Conservation (phyloP, 805 yeast genomes). For the Aciculoconidium aculeatum region DNA sequence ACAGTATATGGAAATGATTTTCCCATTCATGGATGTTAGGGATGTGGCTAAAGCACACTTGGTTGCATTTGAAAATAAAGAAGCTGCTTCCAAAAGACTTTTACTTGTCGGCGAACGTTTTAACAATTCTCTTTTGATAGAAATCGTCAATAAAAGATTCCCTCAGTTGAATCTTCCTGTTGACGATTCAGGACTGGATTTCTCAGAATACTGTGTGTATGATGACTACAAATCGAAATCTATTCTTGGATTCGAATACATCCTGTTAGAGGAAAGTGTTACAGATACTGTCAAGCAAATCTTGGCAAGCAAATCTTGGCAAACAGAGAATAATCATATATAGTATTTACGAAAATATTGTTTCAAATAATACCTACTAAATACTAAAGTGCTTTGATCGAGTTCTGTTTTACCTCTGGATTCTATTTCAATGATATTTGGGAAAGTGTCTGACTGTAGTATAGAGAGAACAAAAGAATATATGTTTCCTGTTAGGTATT, state of each 20-base stretch:
- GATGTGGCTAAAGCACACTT: slow-evolving; percentile 14
- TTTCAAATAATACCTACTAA: too few species aligned
- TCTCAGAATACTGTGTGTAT: slow-evolving; percentile 4
- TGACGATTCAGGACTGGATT: slow-evolving; percentile 10
- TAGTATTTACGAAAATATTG: too few species aligned
- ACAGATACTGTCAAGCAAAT: slow-evolving; percentile 20
- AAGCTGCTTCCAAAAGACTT: slow-evolving; percentile 22
- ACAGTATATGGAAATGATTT: background rate
- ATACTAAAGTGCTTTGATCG: too few species aligned
- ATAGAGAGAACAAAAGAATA: too few species aligned
- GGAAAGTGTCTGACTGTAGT: too few species aligned
- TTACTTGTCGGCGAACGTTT: slow-evolving; percentile 18
- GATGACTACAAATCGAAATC: slow-evolving; percentile 13
- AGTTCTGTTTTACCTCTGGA: too few species aligned
- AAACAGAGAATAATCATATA: too few species aligned
- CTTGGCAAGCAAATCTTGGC: too few species aligned
- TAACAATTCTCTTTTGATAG: slow-evolving; percentile 13
- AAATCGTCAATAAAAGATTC: slow-evolving; percentile 16
- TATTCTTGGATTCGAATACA: slow-evolving; percentile 15
- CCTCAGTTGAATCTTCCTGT: slow-evolving; percentile 16
- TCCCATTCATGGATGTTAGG: slow-evolving; percentile 13
- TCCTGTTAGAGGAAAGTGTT: slow-evolving; percentile 13
- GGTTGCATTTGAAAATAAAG: slow-evolving; percentile 10
- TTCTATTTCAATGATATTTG: too few species aligned
- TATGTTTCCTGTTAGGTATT: too few species aligned